These are phyloP conservation scores for Fistulifera pelliculosa DNA, from an alignment of 108 stramenopile species.

Conservation along the genomic window DNA sequence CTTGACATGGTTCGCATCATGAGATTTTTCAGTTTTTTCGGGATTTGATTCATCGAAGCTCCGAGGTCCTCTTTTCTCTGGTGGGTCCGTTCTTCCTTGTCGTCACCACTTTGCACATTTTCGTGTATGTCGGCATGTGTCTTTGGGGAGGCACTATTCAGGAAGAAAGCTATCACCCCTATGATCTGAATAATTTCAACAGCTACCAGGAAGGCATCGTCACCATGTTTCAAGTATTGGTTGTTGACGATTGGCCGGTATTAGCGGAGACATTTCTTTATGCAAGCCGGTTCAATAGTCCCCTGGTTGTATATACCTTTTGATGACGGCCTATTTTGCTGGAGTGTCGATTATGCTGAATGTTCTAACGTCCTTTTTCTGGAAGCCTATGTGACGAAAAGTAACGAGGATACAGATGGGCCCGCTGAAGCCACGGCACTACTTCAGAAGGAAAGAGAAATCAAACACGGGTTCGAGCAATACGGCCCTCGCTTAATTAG, in stretches of 20 bases:
- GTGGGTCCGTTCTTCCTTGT: slow-evolving; percentile 37
- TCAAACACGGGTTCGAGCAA: not conserved
- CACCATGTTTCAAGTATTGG: slow-evolving; percentile 48
- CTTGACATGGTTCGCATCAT: slow-evolving; percentile 52
- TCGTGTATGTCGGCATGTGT: slow-evolving; percentile 37
- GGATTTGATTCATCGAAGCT: slow-evolving; percentile 35
- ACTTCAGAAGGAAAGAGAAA: slow-evolving; percentile 1
- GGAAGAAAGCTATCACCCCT: slow-evolving; percentile 20
- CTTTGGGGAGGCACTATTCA: slow-evolving; percentile 50
- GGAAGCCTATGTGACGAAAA: slow-evolving; percentile 43
- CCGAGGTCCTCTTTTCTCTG: slow-evolving; percentile 41
- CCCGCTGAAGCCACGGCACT: not conserved
- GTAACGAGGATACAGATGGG: slow-evolving; percentile 8
- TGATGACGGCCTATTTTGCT: slow-evolving; percentile 29
- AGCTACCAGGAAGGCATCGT: slow-evolving; percentile 38
- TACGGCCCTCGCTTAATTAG: not conserved
- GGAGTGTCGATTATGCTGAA: slow-evolving; percentile 40
- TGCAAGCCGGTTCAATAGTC: slow-evolving; percentile 24
- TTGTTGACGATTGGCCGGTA: slow-evolving; percentile 59
- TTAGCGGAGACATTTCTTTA: slow-evolving; percentile 40
- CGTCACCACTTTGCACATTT: slow-evolving; percentile 33
- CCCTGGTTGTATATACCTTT: slow-evolving; percentile 40
- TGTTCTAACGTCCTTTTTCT: slow-evolving; percentile 56
- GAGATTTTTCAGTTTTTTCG: slow-evolving; percentile 48
- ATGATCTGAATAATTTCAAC: slow-evolving; percentile 67